Conservation (phyloP, 495 filamentous ascomycete genomes). For the Aspergillus baeticus region DNA sequence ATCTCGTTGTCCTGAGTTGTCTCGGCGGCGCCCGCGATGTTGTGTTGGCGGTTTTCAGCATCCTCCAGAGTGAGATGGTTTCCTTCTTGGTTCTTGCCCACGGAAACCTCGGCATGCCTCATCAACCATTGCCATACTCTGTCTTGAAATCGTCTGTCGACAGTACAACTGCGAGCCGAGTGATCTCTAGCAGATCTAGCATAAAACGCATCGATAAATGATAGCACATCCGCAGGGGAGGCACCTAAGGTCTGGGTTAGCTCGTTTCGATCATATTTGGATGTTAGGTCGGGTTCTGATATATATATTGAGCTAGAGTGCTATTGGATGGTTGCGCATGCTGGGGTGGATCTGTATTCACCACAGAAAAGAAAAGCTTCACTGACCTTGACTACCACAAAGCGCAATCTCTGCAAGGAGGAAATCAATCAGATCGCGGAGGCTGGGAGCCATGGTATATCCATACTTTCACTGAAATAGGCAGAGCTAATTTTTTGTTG, state of each 20-base stretch:
- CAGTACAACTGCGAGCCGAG: slow-evolving; percentile 23
- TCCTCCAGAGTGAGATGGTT: slow-evolving; percentile 48
- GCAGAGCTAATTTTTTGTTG: background rate
- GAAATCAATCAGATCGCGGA: slow-evolving; percentile 70
- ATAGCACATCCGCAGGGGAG: slow-evolving; percentile 37
- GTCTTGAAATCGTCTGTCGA: slow-evolving; percentile 51
- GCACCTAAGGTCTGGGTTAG: slow-evolving; percentile 35
- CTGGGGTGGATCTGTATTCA: slow-evolving; percentile 9
- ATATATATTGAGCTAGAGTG: background rate
- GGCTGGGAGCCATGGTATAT: slow-evolving; percentile 57
- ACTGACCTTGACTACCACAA: slow-evolving; percentile 68
- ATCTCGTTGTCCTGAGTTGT: slow-evolving; percentile 3
- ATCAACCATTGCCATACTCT: slow-evolving; percentile 59
- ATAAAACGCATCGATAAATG: slow-evolving; percentile 41
- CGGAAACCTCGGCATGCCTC: slow-evolving; percentile 50
- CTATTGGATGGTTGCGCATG: slow-evolving; percentile 13
- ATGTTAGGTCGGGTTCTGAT: background rate
- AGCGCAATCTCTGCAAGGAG: slow-evolving; percentile 71
- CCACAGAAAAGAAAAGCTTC: slow-evolving; percentile 15
- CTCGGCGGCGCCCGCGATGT: slow-evolving; percentile 4
- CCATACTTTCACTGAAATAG: slow-evolving; percentile 16
- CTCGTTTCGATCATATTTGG: background rate
- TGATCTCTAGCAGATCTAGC: slow-evolving; percentile 21
- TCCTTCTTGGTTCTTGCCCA: slow-evolving; percentile 41
- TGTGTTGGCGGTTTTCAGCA: slow-evolving; percentile 27